Conservation (phyloP, 305 asterid genomes). For the Fraxinus sp. region DNA sequence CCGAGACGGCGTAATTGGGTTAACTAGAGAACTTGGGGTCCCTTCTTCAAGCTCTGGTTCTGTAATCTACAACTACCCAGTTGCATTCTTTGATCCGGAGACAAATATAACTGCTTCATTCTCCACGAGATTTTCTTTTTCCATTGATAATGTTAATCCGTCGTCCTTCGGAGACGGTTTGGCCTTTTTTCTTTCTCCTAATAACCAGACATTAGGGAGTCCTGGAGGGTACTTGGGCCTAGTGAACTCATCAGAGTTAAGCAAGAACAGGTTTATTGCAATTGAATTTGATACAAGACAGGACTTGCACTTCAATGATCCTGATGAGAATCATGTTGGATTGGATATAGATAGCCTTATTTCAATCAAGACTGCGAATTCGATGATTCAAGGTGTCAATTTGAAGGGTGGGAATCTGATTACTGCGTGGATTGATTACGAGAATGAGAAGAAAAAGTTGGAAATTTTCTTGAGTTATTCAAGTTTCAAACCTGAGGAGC, state of each 20-base stretch:
- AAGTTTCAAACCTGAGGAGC: constrained; percentile 33
- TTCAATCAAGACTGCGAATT: constrained; percentile 36
- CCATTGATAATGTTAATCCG: constrained; percentile 40
- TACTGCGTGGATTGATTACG: constrained; percentile 54
- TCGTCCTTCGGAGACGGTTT: constrained; percentile 42
- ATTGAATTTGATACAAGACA: constrained; percentile 44
- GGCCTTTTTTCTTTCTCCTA: constrained; percentile 44
- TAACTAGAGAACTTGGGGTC: constrained; percentile 42
- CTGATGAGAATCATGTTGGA: constrained; percentile 51
- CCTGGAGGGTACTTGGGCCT: constrained; percentile 47
- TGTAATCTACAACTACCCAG: constrained; percentile 39
- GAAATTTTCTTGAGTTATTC: constrained; percentile 48
- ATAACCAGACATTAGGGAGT: constrained; percentile 41
- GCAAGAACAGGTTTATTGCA: constrained; percentile 44
- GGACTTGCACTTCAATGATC: constrained; percentile 42
- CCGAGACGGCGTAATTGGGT: constrained; percentile 46
- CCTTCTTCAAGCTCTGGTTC: constrained; percentile 56
- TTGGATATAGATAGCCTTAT: constrained; percentile 39
- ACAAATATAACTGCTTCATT: constrained; percentile 45
- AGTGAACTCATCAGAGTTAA: constrained; percentile 38
- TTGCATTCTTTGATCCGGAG: constrained; percentile 37
- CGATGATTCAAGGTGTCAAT: constrained; percentile 18
- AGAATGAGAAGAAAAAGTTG: constrained; percentile 20
- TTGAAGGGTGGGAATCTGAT: constrained; percentile 46
- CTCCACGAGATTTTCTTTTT: constrained; percentile 44